Conservation (phyloP, 1,284 basidiomycete species). For the Stereum hirsutum region DNA sequence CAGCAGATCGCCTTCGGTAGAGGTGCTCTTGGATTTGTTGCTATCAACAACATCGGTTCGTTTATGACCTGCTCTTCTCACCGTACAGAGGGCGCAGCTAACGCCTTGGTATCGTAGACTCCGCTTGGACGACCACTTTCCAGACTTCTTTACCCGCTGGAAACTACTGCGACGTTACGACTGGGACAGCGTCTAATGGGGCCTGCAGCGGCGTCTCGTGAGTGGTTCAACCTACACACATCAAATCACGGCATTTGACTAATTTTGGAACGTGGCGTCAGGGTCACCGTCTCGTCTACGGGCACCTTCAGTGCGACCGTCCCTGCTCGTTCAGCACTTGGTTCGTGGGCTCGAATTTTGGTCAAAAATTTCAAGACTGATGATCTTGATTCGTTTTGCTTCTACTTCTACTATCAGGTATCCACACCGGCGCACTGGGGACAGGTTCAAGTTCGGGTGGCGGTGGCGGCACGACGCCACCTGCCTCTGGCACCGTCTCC, state of each 20-base stretch:
- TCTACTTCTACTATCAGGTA: no score
- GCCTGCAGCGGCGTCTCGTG: constrained; percentile 43
- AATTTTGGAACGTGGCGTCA: constrained; percentile 14
- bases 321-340: constrained; percentile 43
- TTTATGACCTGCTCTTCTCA: no score
- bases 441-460: constrained; percentile 8
- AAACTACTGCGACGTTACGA: constrained; percentile 56
- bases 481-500: constrained; percentile 21
- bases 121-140: constrained; percentile 44
- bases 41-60: constrained; percentile 66
- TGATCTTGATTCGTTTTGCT: no score
- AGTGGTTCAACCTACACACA: no score
- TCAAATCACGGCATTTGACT: not conserved
- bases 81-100: no score
- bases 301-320: constrained; percentile 47
- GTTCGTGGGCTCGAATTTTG: no score
- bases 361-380: no score
- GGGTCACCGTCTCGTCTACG: constrained; percentile 36
- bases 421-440: constrained; percentile 37
- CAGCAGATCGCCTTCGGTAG: constrained; percentile 50
- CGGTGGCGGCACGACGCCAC: constrained; percentile 3
- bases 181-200: constrained; percentile 28
- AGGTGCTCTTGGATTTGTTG: constrained; percentile 49
- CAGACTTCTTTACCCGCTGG: constrained; percentile 46
- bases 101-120: no score